Evolutionary conservation across 495 filamentous ascomycete species (phyloP), one percentile per base, ranked within the genome.

Genomic region (Chaetomium cochliodes): DNA sequence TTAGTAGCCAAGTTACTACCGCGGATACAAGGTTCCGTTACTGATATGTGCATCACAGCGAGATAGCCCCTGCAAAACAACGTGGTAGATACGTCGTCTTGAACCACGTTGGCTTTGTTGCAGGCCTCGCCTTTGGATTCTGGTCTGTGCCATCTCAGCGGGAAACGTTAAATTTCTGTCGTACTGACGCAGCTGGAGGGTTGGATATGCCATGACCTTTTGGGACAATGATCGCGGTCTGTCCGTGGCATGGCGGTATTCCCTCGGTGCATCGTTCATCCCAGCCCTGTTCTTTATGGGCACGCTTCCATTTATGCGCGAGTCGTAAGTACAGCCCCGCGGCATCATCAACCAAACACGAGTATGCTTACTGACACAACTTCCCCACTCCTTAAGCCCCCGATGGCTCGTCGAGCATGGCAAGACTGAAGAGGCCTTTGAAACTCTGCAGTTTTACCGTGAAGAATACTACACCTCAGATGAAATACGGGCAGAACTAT

Each of bases 31-130:
- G 18, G 5, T 23, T 23, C 3, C 18, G 8, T 22, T 50, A 20
- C 46, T 50, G n/a, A 50, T 23, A 20, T 44, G 18, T 20, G 5
- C 8, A n/a, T 39, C 9, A 59, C 44, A 84, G 82, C 69, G 84
- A 86, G 70, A 76, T 86, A 28, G 73, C 84, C 0, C 83, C 83
- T 2, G 80, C 83, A 2, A 76, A 72, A 18, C 74, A 81, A 50
- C 77, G 84, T 7, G 84, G 84, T 0, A 79, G 77, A 61, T 81
- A 81, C 59, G 83, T 86, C 2, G 81, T 85, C 25, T 73, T 85
- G 67, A 85, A 85, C 65, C 84, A 86, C 56, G 77, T 85, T 65
- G 83, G 84, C 6, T 78, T 86, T 55, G 79, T 85, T 41, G 75
- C 76, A 13, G 83, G 84, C 39, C 62, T 86, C 2, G 81, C 81